These are phyloP conservation scores for Sporothrix luriei DNA, from an alignment of 2,329 filamentous ascomycete genomes.

Conservation along the genomic window DNA sequence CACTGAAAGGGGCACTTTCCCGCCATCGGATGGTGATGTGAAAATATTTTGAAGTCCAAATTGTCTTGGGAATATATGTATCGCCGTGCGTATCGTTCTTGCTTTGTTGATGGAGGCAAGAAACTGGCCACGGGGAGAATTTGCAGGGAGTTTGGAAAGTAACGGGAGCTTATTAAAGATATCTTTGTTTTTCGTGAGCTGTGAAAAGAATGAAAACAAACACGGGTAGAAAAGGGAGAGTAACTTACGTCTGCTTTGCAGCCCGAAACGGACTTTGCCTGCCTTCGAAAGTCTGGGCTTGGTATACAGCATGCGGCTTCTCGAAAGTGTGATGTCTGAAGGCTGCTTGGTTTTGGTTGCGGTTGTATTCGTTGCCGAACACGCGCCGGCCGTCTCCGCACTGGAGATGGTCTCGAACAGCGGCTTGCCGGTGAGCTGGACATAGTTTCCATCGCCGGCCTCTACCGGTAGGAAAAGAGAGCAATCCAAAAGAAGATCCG, in stretches of 20 bases:
- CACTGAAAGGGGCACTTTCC: slow-evolving; percentile 70
- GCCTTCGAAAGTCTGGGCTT: slow-evolving; percentile 69
- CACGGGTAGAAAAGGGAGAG: not conserved
- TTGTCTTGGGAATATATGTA: slow-evolving; percentile 91
- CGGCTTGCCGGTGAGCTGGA: slow-evolving; percentile 72
- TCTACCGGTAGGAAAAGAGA: slow-evolving; percentile 71
- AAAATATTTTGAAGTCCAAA: slow-evolving; percentile 94
- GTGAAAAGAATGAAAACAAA: not conserved
- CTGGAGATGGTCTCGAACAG: slow-evolving; percentile 35
- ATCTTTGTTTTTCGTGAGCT: not conserved
- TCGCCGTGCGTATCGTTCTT: slow-evolving; percentile 73
- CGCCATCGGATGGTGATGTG: slow-evolving; percentile 65
- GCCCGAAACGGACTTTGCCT: slow-evolving; percentile 70
- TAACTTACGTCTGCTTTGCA: slow-evolving; percentile 77
- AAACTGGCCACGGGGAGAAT: slow-evolving; percentile 37
- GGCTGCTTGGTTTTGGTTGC: slow-evolving; percentile 38
- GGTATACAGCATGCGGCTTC: slow-evolving; percentile 85
- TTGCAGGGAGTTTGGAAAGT: slow-evolving; percentile 53
- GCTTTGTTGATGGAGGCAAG: slow-evolving; percentile 43
- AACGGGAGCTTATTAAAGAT: slow-evolving; percentile 53
- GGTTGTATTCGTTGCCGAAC: not conserved
- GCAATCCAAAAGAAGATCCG: slow-evolving; percentile 73
- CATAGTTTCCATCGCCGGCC: slow-evolving; percentile 65
- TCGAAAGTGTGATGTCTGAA: slow-evolving; percentile 71
- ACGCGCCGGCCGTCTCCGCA: not conserved